Conservation (phyloP, 2,329 filamentous ascomycete genomes). For the Pezicula radicicola region DNA sequence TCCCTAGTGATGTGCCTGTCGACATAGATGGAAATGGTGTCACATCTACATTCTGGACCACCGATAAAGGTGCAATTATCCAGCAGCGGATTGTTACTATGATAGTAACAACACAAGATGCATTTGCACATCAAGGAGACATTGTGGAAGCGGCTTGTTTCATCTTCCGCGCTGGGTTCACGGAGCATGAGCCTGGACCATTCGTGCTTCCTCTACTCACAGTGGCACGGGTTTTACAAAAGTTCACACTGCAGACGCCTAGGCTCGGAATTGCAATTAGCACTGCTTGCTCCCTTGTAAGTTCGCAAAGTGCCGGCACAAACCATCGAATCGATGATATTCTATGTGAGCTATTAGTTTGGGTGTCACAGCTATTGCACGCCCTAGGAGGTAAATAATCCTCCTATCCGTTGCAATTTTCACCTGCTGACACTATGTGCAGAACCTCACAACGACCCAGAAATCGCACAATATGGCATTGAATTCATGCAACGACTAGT, state of each 20-base stretch:
- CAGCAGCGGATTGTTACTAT: constrained; percentile 50
- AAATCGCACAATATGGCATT: constrained; percentile 70
- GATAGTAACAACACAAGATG: constrained; percentile 43
- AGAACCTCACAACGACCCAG: constrained; percentile 63
- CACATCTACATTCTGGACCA: constrained; percentile 43
- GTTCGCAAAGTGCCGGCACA: constrained; percentile 48
- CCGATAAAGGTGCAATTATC: constrained; percentile 42
- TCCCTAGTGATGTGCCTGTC: constrained; percentile 62
- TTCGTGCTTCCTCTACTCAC: constrained; percentile 70
- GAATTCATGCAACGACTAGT: constrained; percentile 67
- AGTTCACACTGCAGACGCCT: constrained; percentile 56
- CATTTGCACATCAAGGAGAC: constrained; percentile 61
- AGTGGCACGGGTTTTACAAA: constrained; percentile 64
- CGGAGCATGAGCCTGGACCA: constrained; percentile 69
- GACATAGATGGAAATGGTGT: constrained; percentile 57
- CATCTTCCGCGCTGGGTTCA: constrained; percentile 71
- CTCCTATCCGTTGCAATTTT: neutral
- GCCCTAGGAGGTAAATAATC: constrained; percentile 52
- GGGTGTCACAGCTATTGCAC: constrained; percentile 61
- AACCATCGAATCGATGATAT: constrained; percentile 43
- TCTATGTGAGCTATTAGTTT: constrained; percentile 52
- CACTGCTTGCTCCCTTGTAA: constrained; percentile 68
- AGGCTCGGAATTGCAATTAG: constrained; percentile 67
- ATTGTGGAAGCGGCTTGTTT: constrained; percentile 70
- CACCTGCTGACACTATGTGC: neutral